Conservation (phyloP, 2,329 filamentous ascomycete genomes). For the Geosmithia flava region DNA sequence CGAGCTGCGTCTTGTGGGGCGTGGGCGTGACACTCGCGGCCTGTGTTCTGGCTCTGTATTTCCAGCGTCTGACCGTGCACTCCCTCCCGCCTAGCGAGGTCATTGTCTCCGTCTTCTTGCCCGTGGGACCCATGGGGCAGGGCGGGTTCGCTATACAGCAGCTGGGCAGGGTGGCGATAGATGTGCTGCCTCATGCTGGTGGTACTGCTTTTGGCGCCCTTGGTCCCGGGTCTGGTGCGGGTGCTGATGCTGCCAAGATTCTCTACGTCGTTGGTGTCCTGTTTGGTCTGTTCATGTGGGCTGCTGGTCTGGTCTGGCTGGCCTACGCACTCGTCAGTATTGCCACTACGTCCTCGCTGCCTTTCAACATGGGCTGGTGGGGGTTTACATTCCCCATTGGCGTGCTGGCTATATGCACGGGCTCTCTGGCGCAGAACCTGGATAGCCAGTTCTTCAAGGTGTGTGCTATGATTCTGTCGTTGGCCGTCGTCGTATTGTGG, state of each 20-base stretch:
- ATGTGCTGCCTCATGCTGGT: slow-evolving; percentile 23
- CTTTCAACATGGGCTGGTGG: slow-evolving; percentile 36
- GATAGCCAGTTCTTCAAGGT: slow-evolving; percentile 30
- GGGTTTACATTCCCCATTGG: slow-evolving; percentile 33
- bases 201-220: slow-evolving; percentile 29
- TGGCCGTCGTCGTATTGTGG: slow-evolving; percentile 28
- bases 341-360: slow-evolving; percentile 23
- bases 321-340: slow-evolving; percentile 28
- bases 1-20: slow-evolving; percentile 57
- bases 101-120: slow-evolving; percentile 56
- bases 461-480: slow-evolving; percentile 24
- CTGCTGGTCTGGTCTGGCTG: slow-evolving; percentile 30
- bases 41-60: slow-evolving; percentile 54
- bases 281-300: slow-evolving; percentile 28
- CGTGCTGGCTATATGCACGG: slow-evolving; percentile 28
- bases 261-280: slow-evolving; percentile 46
- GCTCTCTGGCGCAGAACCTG: slow-evolving; percentile 24
- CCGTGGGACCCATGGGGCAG: slow-evolving; percentile 54
- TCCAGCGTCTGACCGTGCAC: slow-evolving; percentile 54
- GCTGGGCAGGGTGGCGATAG: slow-evolving; percentile 33
- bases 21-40: slow-evolving; percentile 44
- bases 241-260: slow-evolving; percentile 22
- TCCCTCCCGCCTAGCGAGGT: slow-evolving; percentile 54
- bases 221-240: slow-evolving; percentile 16
- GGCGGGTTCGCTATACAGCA: slow-evolving; percentile 48